These are phyloP conservation scores for Fusarium robinianum DNA, from an alignment of 2,329 filamentous ascomycete genomes.

Conservation along the genomic window DNA sequence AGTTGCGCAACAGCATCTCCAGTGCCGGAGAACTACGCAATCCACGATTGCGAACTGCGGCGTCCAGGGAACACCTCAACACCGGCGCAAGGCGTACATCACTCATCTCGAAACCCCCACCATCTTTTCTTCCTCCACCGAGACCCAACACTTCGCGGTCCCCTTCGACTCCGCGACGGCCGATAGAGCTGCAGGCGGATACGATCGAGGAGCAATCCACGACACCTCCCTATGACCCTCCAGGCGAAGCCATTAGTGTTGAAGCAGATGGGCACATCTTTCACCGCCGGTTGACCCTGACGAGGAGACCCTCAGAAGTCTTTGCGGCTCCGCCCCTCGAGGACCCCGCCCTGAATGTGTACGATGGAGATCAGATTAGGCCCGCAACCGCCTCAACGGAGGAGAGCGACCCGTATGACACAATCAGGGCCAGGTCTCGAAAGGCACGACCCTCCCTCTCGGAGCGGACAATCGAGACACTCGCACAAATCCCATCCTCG, in stretches of 20 bases:
- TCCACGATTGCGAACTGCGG: constrained; percentile 46
- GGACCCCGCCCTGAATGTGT: constrained; percentile 22
- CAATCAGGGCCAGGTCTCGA: constrained; percentile 27
- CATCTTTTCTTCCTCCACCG: constrained; percentile 23
- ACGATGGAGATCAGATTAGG: constrained; percentile 24
- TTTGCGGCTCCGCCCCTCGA: constrained; percentile 34
- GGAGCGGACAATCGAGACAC: constrained; percentile 84
- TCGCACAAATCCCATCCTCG: constrained; percentile 77
- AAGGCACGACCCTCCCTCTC: constrained; percentile 65
- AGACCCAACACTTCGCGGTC: constrained; percentile 19
- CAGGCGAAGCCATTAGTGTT: constrained; percentile 25
- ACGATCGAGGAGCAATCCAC: constrained; percentile 34
- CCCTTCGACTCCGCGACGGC: constrained; percentile 30
- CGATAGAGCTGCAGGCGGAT: constrained; percentile 21
- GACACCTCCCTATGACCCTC: constrained; percentile 32
- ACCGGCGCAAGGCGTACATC: constrained; percentile 30
- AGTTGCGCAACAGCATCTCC: constrained; percentile 37
- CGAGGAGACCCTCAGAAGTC: constrained; percentile 39
- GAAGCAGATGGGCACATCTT: constrained; percentile 33
- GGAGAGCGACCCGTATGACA: constrained; percentile 25
- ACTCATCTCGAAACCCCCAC: constrained; percentile 25
- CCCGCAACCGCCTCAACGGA: constrained; percentile 29
- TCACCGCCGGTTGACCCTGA: constrained; percentile 37
- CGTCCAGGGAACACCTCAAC: constrained; percentile 47
- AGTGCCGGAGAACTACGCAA: constrained; percentile 41